Evolutionary conservation across 345 rosid species (phyloP).

Genomic region (Mallotus nudiflorus): DNA sequence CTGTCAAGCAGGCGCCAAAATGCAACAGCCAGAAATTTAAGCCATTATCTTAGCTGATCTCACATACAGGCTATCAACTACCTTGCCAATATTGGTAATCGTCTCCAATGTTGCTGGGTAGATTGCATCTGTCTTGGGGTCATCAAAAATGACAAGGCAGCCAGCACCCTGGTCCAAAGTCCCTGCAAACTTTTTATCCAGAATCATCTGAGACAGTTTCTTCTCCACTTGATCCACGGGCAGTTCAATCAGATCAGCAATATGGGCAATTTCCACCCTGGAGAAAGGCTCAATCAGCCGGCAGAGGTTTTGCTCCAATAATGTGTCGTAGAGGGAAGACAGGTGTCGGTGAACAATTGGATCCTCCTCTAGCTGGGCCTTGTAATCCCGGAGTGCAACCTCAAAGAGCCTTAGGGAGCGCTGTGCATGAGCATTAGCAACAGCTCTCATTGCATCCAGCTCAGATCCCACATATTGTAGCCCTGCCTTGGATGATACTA

Average conservation of each 20-base stretch:
- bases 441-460: conserved; percentile 95
- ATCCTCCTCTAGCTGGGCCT: conserved; percentile 87
- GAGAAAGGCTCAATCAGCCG: conserved; percentile 95
- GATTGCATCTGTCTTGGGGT: conserved; percentile 86
- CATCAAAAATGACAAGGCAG: conserved; percentile 84
- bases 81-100: conserved; percentile 87
- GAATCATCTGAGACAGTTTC: conserved; percentile 92
- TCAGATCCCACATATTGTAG: conserved; percentile 82
- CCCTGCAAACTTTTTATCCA: conserved; percentile 95
- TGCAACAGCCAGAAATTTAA: conserved; percentile 11
- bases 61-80: conserved; percentile 91
- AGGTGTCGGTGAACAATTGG: conserved; percentile 96
- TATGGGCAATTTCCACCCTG: conserved; percentile 80
- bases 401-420: conserved; percentile 85
- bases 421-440: conserved; percentile 91
- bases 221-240: conserved; percentile 84
- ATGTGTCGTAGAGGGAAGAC: conserved; percentile 82
- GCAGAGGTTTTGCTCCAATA: conserved; percentile 88
- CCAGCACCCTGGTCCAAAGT: conserved; percentile 97
- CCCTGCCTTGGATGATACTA: conserved; percentile 93
- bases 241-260: conserved; percentile 77
- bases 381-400: conserved; percentile 74
- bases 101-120: conserved; percentile 87
- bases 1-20: not conserved
- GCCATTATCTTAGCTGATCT: conserved; percentile 97